These are phyloP conservation scores for Meredithiella fracta DNA, from an alignment of 2,329 filamentous ascomycete species.

Conservation along the genomic window DNA sequence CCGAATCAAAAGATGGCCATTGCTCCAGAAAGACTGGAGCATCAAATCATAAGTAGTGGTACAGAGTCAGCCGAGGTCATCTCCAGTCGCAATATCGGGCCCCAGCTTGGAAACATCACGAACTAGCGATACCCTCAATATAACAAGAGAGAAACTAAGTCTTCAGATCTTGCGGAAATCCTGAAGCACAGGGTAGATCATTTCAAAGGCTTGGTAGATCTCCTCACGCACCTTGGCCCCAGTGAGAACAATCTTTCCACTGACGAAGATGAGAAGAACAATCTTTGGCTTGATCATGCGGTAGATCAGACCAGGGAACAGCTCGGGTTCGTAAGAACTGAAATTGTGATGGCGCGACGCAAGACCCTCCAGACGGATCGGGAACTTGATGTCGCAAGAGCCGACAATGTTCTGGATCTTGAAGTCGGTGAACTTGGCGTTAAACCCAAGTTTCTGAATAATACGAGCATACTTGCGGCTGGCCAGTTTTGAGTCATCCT, in stretches of 20 bases:
- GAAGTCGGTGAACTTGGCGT: conserved; percentile 98
- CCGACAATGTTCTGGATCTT: conserved; percentile 99
- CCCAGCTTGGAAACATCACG: not conserved
- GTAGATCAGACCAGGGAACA: conserved; percentile 98
- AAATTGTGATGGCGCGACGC: conserved; percentile 98
- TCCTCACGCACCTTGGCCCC: conserved; percentile 96
- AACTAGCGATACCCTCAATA: not conserved
- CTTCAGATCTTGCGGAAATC: conserved; percentile 46
- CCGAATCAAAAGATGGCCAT: not conserved
- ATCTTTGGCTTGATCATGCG: conserved; percentile 98
- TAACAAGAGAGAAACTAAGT: not conserved
- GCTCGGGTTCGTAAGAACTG: conserved; percentile 93
- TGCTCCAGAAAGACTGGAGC: conserved; percentile 1
- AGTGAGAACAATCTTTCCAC: conserved; percentile 88
- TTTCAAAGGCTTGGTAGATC: conserved; percentile 91
- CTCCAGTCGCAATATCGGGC: conserved; percentile 3
- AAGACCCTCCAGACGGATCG: conserved; percentile 87
- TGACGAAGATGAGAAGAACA: conserved; percentile 92
- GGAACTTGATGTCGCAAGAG: conserved; percentile 98
- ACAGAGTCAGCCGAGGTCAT: not conserved
- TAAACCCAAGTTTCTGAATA: conserved; percentile 99
- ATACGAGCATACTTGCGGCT: conserved; percentile 96
- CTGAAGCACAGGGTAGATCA: conserved; percentile 92
- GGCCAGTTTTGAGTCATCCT: conserved; percentile 93
- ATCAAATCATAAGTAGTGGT: conserved; percentile 11